Evolutionary conservation across 169 alveolate species (phyloP), one percentile per base, ranked within the genome.

Genomic region (Babesia ovis): DNA sequence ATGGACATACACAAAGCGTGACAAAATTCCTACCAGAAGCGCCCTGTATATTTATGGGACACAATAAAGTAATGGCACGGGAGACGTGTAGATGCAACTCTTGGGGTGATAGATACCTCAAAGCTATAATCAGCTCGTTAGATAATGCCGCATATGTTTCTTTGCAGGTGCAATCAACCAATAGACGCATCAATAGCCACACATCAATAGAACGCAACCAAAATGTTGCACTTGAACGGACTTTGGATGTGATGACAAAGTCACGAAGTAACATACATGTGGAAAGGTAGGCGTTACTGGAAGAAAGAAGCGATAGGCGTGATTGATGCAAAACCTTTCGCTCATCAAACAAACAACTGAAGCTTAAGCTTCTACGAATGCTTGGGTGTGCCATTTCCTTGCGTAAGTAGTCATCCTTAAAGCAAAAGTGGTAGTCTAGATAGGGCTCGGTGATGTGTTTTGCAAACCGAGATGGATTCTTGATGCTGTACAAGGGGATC

Each of bases 241-340:
- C 18, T 18, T 60, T 54, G 70, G 22, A 12, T 14, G n/a, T 50
- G 9, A 41, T 18, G 6, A 55, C 68, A n/a, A 62, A 0, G 16
- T 72, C 67, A 18, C 56, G 74, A 25, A 72, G 55, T 22, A 62
- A 25, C 83, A 72, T 57, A 25, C 83, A 72, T 2, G 83, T 72
- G 11, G 83, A 58, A 25, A 62, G 58, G 45, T 72, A 72, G 0
- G 59, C 20, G 41, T 60, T 72, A 14, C 31, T 8, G 8, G 8
- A 1, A 11, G 12, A 3, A 20, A 4, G 27, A 31, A 11, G 4
- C 12, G 41, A 23, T 48, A 16, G 12, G 16, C 9, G 27, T 6
- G 18, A 16, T 32, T 39, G 41, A 5, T 1, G 2, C n/a, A n/a
- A 6, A 8, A 43, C n/a, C 56, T 29, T 60, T 12, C 57, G 39